Percentiles rank a stretch among this genome's conserved stretches.
These are phyloP conservation scores for Amanita subjunquillea DNA, from an alignment of 768 basidiomycete genomes.

Conservation along the genomic window DNA sequence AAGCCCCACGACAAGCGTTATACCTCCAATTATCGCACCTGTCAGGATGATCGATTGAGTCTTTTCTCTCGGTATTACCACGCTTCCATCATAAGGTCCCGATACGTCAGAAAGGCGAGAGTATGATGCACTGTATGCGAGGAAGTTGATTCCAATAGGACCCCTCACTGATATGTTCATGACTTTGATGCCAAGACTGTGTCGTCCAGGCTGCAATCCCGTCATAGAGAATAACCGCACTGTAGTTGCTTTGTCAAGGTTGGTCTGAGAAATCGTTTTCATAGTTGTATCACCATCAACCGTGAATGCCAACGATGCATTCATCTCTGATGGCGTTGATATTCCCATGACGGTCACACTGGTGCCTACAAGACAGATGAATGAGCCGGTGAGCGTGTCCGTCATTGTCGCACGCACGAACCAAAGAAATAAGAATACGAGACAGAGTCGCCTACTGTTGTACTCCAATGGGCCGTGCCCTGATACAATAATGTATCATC, in stretches of 20 bases:
- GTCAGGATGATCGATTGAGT: conserved; percentile 6
- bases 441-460: conserved; percentile 22
- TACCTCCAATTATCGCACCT: conserved; percentile 12
- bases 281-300: conserved; percentile 23
- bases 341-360: conserved; percentile 15
- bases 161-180: conserved; percentile 21
- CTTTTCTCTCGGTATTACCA: neutral
- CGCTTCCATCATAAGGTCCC: neutral
- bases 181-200: conserved; percentile 26
- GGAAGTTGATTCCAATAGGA: conserved; percentile 27
- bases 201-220: conserved; percentile 22
- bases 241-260: conserved; percentile 22
- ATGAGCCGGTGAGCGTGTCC: neutral
- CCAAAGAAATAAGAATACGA: conserved; percentile 24
- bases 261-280: conserved; percentile 15
- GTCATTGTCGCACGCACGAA: conserved; percentile 7
- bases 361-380: conserved; percentile 16
- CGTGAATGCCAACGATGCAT: conserved; percentile 15
- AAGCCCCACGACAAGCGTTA: conserved; percentile 4
- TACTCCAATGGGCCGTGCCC: conserved; percentile 26
- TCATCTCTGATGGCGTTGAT: neutral
- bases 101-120: conserved; percentile 14
- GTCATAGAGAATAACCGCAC: conserved; percentile 21
- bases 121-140: conserved; percentile 27
- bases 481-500: conserved; percentile 20